Base-by-base conservation (phyloP, 495 filamentous ascomycete genomes). In the Talaromyces nanjingensis region DNA sequence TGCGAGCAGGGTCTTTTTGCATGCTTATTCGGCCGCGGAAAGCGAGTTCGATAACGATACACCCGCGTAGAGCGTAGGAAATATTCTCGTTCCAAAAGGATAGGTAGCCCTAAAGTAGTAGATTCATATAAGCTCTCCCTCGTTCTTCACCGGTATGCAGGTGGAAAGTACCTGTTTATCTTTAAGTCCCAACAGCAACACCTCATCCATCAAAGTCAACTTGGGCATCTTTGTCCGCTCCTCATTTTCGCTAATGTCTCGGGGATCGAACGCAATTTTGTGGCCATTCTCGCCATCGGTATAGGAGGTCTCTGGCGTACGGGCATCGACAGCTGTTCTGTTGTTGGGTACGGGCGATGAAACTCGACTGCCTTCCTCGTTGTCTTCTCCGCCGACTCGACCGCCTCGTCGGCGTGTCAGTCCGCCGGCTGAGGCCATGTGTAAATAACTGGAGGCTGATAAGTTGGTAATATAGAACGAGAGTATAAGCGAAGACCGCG, bases 61-160 rank as follows among this genome's bases (percentile, higher is more conserved):
- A 98, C 68, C 94, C 94, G 72, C 94, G 88, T 65, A 98, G 81
- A 64, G 94, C 94, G 75, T 98, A 98, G 31, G 92, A 97, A 64
- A 98, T 98, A 76, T 98, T 98, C 76, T 98, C 94, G 73, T 98
- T 98, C 94, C 94, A 98, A 78, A 98, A 98, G 7, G 96, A 98
- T 65, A 98, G 87, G 75, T 98, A 97, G 66, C 94, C 94, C 91
- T 96, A 69, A 66, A 69, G 47, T 34, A 59, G 63, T 31, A 56
- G 64, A 42, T 60, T 49, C 49, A 14, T 7, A 22, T 55, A 52
- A 31, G 49, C 22, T 12, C 8, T 4, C 6, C 3, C 24, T 29
- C 12, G 16, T 9, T 34, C 6, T 29, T 49, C 4, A 1, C n/a
- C n/a, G 11, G 45, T 62, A 7, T 59, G 68, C 69, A 67, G 57